Base-by-base conservation (phyloP, 345 rosid genomes). In the Salix caprea region DNA sequence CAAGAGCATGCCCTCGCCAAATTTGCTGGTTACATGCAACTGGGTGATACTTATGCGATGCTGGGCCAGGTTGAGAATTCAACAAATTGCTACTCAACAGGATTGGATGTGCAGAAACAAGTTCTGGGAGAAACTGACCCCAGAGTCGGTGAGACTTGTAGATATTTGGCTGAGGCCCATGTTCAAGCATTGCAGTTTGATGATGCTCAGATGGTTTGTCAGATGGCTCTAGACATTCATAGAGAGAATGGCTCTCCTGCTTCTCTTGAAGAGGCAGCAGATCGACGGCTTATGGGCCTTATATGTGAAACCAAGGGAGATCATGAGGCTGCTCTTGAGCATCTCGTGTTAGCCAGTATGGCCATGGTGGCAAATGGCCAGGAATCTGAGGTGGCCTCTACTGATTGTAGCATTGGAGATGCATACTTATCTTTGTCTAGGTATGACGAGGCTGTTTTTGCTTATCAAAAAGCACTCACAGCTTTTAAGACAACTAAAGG, bases 1-100 rank as follows among this genome's bases (percentile, higher is more conserved):
- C 91, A 90, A 78, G 87, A 83, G 58, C 97, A 96, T 73, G 91
- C 94, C 5, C 88, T 96, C 4, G 99, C 99, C 18, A 96, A 96
- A 74, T 96, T 96, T 65, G 90, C 97, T 2, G 97, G 99, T 54
- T 88, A 95, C 77, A 96, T 96, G 99, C 99, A 93, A 84, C 86
- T 96, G 16, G 99, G 99, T 73, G 99, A 96, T 78, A 86, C 96
- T 52, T 90, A 92, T 54, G 94, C 89, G 23, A 82, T 89, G 83
- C 84, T 96, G 82, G 99, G 97, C 42, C 98, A 96, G 81, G 82
- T 87, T 54, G 98, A 92, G 84, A 93, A 92, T 74, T 89, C 99
- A 10, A 83, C 90, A 11, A 78, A 89, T 65, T 88, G 86, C 42
- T 96, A 96, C 72, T 86, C 95, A 0, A 91, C 94, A 2, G 98